Evolutionary conservation across 352 stramenopile genomes (phyloP), one percentile per base, ranked within the genome.

Genomic region (Peronospora belbahrii): DNA sequence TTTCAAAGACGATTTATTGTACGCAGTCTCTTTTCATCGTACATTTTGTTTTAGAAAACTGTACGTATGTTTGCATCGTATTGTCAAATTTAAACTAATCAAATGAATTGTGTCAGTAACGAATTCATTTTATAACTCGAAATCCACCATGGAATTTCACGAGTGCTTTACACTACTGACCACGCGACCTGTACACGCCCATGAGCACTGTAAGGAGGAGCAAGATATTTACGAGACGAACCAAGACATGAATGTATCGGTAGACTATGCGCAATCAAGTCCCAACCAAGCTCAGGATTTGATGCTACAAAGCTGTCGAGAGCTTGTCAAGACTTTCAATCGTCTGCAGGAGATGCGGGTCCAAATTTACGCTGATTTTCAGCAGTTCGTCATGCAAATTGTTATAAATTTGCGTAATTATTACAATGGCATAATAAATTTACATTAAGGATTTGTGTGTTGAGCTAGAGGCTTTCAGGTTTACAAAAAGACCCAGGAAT

Each of bases 321-420:
- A 38, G 20, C 54, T 92, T 6, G 47, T 66, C 4, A 52, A 62
- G 35, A 40, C 44, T 6, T 86, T 92, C 49, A 62, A 75, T 20
- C 40, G 41, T 6, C 60, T 81, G 8, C 80, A 92, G 50, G 74
- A 82, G 48, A 63, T 43, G 23, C 77, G 80, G 22, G 80, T 87
- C 22, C 63, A 70, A 19, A 83, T 88, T 40, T 89, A 89, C 68
- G 49, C 41, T 18, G 65, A 75, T 2, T 92, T 92, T 31, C 59
- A 70, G 15, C 52, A 69, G 64, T 84, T 27, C n/a, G 64, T 53
- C 6, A 30, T 33, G n/a, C 8, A 6, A 2, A 15, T 46, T 15
- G 17, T 18, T 6, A 40, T 24, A 18, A 40, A 17, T 14, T 47
- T 15, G 20, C 5, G n/a, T 14, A 15, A 43, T 19, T 24, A 24